Conservation (phyloP, 768 basidiomycete species). For the Termitomyces sp. region DNA sequence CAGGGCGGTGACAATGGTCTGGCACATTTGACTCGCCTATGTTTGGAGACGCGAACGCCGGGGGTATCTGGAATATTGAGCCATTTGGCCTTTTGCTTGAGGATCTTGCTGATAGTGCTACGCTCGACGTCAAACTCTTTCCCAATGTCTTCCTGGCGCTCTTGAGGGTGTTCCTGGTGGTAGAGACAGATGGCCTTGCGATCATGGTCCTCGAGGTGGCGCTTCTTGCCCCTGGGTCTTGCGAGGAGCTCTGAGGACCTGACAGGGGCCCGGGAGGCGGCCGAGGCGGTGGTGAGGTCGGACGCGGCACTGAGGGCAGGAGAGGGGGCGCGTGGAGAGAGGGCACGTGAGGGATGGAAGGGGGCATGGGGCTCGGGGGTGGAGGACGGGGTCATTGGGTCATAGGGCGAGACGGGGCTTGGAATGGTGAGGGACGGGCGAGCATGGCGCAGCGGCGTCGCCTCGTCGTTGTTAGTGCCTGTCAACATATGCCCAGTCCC, state of each 20-base stretch:
- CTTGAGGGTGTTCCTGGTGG: constrained; percentile 55
- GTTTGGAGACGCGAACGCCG: constrained; percentile 56
- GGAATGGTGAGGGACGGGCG: constrained; percentile 24
- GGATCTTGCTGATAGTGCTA: constrained; percentile 91
- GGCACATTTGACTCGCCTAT: constrained; percentile 41
- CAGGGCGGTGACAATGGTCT: constrained; percentile 7
- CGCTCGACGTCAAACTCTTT: constrained; percentile 72
- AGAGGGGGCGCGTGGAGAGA: constrained; percentile 46
- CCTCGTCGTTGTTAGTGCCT: constrained; percentile 24
- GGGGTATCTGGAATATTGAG: constrained; percentile 59
- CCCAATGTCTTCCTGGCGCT: constrained; percentile 84
- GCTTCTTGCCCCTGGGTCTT: constrained; percentile 51
- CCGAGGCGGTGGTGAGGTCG: constrained; percentile 33
- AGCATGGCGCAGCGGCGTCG: constrained; percentile 26
- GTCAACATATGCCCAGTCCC: constrained; percentile 34
- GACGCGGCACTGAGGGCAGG: constrained; percentile 57
- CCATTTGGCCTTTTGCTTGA: constrained; percentile 83
- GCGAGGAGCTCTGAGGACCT: not conserved
- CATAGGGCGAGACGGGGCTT: constrained; percentile 29
- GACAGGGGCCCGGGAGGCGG: constrained; percentile 30
- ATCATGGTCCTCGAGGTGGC: constrained; percentile 68
- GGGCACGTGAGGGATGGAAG: constrained; percentile 41
- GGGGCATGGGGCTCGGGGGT: constrained; percentile 40
- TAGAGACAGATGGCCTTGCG: constrained; percentile 71
- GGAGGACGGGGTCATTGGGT: constrained; percentile 39